Base-by-base conservation (phyloP, 1,139 yeast genomes). In the Hemisphaericaspora xylanilytica region DNA sequence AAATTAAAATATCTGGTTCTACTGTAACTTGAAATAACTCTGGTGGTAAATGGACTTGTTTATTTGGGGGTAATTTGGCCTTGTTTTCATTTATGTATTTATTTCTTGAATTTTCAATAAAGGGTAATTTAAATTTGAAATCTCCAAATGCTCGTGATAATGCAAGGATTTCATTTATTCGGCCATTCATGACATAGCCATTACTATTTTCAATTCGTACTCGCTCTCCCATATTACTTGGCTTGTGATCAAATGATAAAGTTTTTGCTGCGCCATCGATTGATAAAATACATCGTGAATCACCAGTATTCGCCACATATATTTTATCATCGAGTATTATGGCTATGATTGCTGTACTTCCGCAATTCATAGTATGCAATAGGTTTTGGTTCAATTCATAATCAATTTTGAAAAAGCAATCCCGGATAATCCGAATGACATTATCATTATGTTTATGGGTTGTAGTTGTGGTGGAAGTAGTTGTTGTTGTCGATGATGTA, bases 121-220 rank as follows among this genome's bases (percentile, higher is more conserved):
- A 73, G 40, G 69, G 81, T 21, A 65, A 48, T 55, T 75, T 85
- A 58, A 85, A 85, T 47, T 74, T 75, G 54, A 80, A 82, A 57
- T 85, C 92, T 5, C 92, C 89, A 61, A 85, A 81, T 12, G 92
- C 90, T 51, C 92, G 66, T 32, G 86, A 78, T 37, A 85, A 63
- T 5, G 90, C 90, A 42, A 85, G 59, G 1, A 84, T 75, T 35
- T 87, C 89, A 50, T 85, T 85, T 11, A 85, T 86, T 47, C 94
- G 65, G 36, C 81, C 81, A 46, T 78, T 73, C 7, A 78, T 65
- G 2, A 85, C 87, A 46, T 79, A 79, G 1, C 90, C 92, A 11
- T 87, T 87, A 43, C 82, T 78, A 49, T 80, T 84, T 47, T 81
- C 86, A 27, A 85, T 81, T 46, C 94, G 59, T 38, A 84, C 76